These are phyloP conservation scores for Entophlyctis luteolus DNA, from an alignment of 192 early-diverging fungal species.

Conservation along the genomic window DNA sequence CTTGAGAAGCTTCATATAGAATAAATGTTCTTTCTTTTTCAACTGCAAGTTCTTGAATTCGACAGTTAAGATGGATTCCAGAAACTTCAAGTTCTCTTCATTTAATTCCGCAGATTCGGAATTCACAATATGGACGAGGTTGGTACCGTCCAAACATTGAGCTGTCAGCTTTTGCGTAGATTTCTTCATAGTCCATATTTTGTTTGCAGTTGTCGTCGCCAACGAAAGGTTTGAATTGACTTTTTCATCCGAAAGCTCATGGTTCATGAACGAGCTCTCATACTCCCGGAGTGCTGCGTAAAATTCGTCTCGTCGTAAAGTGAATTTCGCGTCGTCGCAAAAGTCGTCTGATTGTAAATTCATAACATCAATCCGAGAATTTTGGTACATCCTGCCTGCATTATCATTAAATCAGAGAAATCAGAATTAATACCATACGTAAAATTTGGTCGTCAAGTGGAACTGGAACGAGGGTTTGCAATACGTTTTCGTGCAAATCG, in stretches of 20 bases:
- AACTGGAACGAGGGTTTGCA: not conserved
- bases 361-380: no score
- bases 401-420: no score
- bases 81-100: not conserved
- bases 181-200: conserved; percentile 28
- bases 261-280: conserved; percentile 4
- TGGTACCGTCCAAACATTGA: conserved; percentile 15
- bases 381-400: no score
- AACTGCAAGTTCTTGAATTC: not conserved
- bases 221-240: not conserved
- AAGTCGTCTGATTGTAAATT: no score
- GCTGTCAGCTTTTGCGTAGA: conserved; percentile 7
- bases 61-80: not conserved
- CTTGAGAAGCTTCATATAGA: conserved; percentile 25
- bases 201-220: not conserved
- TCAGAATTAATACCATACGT: no score
- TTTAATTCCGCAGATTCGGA: conserved; percentile 17
- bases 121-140: conserved; percentile 15
- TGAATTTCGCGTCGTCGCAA: conserved; percentile 15
- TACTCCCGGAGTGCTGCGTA: conserved; percentile 24
- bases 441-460: conserved; percentile 12
- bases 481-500: not conserved
- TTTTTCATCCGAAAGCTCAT: not conserved
- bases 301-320: conserved; percentile 19
- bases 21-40: conserved; percentile 4